These are phyloP conservation scores for Cytospora mali DNA, from an alignment of 2,329 filamentous ascomycete species.

Conservation along the genomic window DNA sequence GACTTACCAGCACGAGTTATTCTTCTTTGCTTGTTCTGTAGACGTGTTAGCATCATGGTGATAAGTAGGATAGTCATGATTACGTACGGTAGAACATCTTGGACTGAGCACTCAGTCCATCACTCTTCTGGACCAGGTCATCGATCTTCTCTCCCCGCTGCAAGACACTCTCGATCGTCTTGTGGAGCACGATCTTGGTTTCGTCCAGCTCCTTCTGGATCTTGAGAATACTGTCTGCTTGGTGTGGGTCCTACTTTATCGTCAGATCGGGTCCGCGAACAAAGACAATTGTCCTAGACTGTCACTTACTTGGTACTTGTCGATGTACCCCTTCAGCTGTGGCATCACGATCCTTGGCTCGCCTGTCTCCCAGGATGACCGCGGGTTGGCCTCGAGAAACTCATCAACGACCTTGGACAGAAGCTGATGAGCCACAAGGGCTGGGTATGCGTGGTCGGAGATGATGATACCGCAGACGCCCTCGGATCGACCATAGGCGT, in stretches of 20 bases:
- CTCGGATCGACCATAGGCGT: slow-evolving; percentile 75
- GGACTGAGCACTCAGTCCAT: slow-evolving; percentile 85
- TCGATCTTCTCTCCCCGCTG: slow-evolving; percentile 97
- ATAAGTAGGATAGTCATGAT: not conserved
- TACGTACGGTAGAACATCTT: slow-evolving; percentile 93
- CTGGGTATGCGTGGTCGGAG: slow-evolving; percentile 70
- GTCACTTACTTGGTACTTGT: slow-evolving; percentile 54
- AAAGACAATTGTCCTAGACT: too few relatives aligned
- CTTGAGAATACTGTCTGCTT: slow-evolving; percentile 91
- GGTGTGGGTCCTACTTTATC: slow-evolving; percentile 70
- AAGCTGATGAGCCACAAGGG: slow-evolving; percentile 40
- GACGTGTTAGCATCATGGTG: not conserved
- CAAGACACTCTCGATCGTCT: slow-evolving; percentile 87
- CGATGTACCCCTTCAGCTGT: slow-evolving; percentile 75
- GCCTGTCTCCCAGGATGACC: slow-evolving; percentile 64
- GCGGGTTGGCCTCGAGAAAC: slow-evolving; percentile 77
- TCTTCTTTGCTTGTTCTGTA: slow-evolving; percentile 71
- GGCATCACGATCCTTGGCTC: slow-evolving; percentile 63
- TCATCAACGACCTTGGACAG: slow-evolving; percentile 84
- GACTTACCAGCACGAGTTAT: slow-evolving; percentile 69
- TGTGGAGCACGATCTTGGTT: slow-evolving; percentile 95
- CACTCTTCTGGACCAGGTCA: slow-evolving; percentile 88
- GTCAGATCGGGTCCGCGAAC: not conserved
- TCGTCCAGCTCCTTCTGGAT: slow-evolving; percentile 94
- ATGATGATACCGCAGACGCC: slow-evolving; percentile 78